Conservation (phyloP, 441 rosid species). For the Adansonia rubrostipa region DNA sequence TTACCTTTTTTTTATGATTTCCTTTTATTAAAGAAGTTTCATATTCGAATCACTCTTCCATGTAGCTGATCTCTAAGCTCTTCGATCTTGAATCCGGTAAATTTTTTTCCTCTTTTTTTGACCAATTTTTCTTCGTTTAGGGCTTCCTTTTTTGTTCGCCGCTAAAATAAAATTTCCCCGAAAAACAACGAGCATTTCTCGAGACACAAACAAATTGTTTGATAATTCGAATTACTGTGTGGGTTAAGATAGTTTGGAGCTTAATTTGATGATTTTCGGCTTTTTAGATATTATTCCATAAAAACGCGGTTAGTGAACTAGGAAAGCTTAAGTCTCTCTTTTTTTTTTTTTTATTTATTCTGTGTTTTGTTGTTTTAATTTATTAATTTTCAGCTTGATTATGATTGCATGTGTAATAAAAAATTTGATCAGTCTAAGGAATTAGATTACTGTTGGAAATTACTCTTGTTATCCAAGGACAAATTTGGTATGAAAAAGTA, state of each 20-base stretch:
- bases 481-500: constrained; percentile 13
- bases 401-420: not conserved
- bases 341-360: too few relatives aligned
- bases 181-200: constrained; percentile 6
- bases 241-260: not conserved
- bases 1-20: not conserved
- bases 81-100: constrained; percentile 26
- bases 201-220: not conserved
- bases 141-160: not conserved
- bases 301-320: not conserved
- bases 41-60: not conserved
- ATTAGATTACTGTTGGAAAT: constrained; percentile 2
- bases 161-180: not conserved
- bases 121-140: not conserved
- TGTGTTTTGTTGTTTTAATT: not conserved
- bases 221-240: not conserved
- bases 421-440: not conserved
- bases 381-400: constrained; percentile 2
- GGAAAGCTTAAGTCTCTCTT: not conserved
- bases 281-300: not conserved
- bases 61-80: constrained; percentile 22
- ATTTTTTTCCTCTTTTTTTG: not conserved
- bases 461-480: constrained; percentile 1
- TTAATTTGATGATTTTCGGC: constrained; percentile 14
- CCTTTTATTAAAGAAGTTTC: not conserved